Evolutionary conservation across 176 grass and related monocot genomes (phyloP), one percentile per base, ranked within the genome.

Genomic region (Luzula sylvatica): DNA sequence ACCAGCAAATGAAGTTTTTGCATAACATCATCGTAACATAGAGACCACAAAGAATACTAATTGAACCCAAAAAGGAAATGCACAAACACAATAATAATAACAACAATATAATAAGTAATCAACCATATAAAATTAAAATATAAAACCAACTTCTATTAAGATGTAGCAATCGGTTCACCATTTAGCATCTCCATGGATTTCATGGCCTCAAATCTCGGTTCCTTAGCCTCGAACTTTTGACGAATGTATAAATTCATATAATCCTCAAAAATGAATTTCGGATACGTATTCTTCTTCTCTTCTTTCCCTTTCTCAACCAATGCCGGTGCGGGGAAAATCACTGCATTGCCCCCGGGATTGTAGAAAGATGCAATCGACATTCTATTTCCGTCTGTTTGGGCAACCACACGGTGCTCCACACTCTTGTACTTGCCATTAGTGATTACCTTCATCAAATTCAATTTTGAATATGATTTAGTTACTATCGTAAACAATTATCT

Each of bases 281-380:
- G 87, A 30, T 94, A 94, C 17, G 39, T 3, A 20, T 1, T 20
- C 1, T 18, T 43, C 15, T 22, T 48, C 27, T 74, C 49, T 23
- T 65, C 45, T 1, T 40, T 50, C 20, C 30, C 76, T 35, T 51
- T 26, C 51, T 60, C 42, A 4, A 62, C 75, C 38, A 98, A 71
- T 24, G 81, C 40, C 20, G 85, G 85, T 39, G 81, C 85, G 0
- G 92, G 92, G 72, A 71, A 90, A 65, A 98, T 89, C 20, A 98
- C 68, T 0, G 92, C 78, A 15, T 98, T 81, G 25, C 46, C 15
- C 21, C 81, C 75, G 0, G 85, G 92, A 61, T 98, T 98, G 60
- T 98, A 98, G 78, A 98, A 98, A 2, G 85, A 90, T 1, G 81
- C 85, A 52, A 98, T 72, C 50, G 92, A 98, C 85, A 90, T 89